Base-by-base conservation (phyloP, 768 basidiomycete genomes). In the Lactarius tabidus region DNA sequence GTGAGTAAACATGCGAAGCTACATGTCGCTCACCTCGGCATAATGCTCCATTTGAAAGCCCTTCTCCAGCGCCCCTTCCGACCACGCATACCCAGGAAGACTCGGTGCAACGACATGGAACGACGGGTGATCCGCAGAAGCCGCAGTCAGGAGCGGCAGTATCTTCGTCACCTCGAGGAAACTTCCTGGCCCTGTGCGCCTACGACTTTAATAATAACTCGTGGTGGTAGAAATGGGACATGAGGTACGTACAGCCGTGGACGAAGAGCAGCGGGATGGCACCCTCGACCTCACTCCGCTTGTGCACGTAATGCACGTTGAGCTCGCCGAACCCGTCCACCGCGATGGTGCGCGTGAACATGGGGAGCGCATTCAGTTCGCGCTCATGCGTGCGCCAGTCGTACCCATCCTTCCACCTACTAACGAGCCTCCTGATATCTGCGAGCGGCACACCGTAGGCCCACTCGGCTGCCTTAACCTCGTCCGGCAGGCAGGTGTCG, bases 231-330 rank as follows among this genome's bases (percentile, higher is more conserved):
- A n/a, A 31, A 15, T 36, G 38, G 12, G 38, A 36, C 23, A 15
- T 15, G n/a, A 74, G 4, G 33, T 3, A 33, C 76, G 29, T 60
- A 77, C 84, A 86, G 56, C 85, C 85, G 62, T 86, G 84, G 35
- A 85, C 79, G 59, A 81, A 85, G 33, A 85, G 71, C 31, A 86
- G 69, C 2, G 85, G 84, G 36, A 85, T 81, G 0, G 84, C 84
- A 20, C 72, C 43, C 26, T 64, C 60, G 41, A 63, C 52, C 8
- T 41, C 61, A 64, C 84, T 84, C 70, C 74, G 77, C 72, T 43
- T 18, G 7, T 20, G 41, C 41, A 43, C 41, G 20, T 43, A 43
- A 8, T 43, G 41, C 18, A 43, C 41, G 41, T n/a, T n/a, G n/a
- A n/a, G n/a, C n/a, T n/a, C n/a, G n/a, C n/a, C n/a, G n/a, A n/a